A percentile compares a stretch with the other conserved stretches of the same genome.
These are phyloP conservation scores for Aspergillus homomorphus DNA, from an alignment of 495 filamentous ascomycete species.

Conservation along the genomic window DNA sequence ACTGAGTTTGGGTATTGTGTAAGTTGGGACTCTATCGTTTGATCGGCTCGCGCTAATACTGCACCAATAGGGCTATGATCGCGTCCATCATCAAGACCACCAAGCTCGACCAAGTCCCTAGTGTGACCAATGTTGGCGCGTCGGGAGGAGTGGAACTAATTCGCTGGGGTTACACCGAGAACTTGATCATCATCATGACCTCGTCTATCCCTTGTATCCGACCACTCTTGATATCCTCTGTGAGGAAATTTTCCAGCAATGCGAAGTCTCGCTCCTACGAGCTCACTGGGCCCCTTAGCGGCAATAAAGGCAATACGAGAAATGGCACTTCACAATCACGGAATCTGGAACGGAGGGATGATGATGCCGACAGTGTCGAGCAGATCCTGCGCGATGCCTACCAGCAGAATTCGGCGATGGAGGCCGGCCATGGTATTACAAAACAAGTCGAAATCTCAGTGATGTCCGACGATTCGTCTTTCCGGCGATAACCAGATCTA, in stretches of 20 bases:
- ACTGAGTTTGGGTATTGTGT: slow-evolving; percentile 41
- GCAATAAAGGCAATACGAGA: slow-evolving; percentile 3
- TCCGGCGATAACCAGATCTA: neutral
- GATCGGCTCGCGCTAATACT: slow-evolving; percentile 8
- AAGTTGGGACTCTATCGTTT: slow-evolving; percentile 10
- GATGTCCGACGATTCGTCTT: neutral
- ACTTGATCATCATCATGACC: slow-evolving; percentile 36
- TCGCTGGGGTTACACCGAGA: slow-evolving; percentile 35
- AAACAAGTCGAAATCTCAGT: slow-evolving; percentile 37
- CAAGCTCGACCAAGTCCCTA: slow-evolving; percentile 33
- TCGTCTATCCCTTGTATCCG: slow-evolving; percentile 37
- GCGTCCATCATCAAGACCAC: slow-evolving; percentile 46
- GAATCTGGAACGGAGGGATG: slow-evolving; percentile 4
- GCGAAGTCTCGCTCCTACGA: slow-evolving; percentile 31
- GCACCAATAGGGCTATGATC: slow-evolving; percentile 29
- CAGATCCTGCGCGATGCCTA: slow-evolving; percentile 25
- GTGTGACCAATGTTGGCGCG: slow-evolving; percentile 31
- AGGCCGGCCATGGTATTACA: slow-evolving; percentile 23
- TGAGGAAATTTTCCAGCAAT: slow-evolving; percentile 36
- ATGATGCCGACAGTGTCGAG: slow-evolving; percentile 33
- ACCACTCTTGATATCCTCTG: slow-evolving; percentile 35
- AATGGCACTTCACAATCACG: neutral
- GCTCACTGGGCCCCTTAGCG: slow-evolving; percentile 24
- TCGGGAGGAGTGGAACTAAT: slow-evolving; percentile 30
- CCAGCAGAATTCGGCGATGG: slow-evolving; percentile 17